A percentile compares a stretch with the other conserved stretches of the same genome.
phyloP scores from a whole-genome alignment of 306 rosid genomes.

The Cercis canadensis region DNA sequence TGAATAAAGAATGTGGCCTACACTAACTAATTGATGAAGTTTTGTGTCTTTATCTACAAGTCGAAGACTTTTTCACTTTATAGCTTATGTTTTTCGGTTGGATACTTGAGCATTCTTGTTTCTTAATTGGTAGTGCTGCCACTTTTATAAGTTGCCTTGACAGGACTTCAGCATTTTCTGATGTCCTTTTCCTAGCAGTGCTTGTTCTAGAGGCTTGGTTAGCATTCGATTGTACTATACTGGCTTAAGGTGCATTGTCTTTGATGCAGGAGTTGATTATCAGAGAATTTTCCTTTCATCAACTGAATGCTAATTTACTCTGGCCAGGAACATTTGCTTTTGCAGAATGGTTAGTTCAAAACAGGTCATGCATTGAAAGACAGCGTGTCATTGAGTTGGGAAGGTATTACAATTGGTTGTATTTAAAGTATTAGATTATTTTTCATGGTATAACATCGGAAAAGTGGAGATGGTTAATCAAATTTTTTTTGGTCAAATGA shows the following conservation, averaged over 20 bases:
- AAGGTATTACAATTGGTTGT: conserved; percentile 58
- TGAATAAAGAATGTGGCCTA: background rate
- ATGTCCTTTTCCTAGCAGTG: conserved; percentile 14
- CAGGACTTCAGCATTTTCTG: background rate
- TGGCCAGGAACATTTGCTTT: conserved; percentile 97
- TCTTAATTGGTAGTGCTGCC: background rate
- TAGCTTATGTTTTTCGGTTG: conserved; percentile 11
- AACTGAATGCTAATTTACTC: conserved; percentile 89
- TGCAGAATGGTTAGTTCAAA: conserved; percentile 82
- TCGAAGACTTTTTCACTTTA: background rate
- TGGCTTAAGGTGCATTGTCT: conserved; percentile 27
- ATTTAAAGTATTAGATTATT: background rate
- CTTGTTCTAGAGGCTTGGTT: conserved; percentile 1
- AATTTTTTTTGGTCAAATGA: background rate
- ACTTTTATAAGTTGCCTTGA: background rate
- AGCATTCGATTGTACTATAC: conserved; percentile 17
- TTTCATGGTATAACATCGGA: conserved; percentile 1
- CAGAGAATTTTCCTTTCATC: conserved; percentile 89
- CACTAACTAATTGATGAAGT: background rate
- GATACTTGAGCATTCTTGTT: conserved; percentile 7
- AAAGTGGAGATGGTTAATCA: conserved; percentile 2
- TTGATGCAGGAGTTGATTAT: conserved; percentile 69
- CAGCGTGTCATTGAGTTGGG: conserved; percentile 86
- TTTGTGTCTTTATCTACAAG: background rate
- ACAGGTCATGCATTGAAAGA: conserved; percentile 66